Base-by-base conservation (phyloP, 352 stramenopile genomes). In the Pythium grandisporangium region DNA sequence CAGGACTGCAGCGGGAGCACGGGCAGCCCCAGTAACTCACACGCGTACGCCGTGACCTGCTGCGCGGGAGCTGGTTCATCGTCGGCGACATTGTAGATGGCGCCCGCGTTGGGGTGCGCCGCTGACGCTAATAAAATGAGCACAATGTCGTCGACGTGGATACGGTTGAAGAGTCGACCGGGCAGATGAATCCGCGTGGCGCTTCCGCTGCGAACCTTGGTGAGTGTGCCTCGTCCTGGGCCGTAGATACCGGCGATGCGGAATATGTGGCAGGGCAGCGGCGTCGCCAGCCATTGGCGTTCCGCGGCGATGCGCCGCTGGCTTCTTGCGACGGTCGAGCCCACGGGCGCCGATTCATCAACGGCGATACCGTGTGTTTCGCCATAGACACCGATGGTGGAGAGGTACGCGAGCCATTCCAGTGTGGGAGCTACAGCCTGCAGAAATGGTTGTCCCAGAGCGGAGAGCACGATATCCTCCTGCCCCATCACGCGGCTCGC, bases 321-420 rank as follows among this genome's bases (percentile, higher is more conserved):
- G 12, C 71, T 92, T 22, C 85, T 62, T 21, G 48, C 53, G 12
- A 89, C 70, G 0, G 47, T 48, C 5, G 84, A 90, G n/a, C 62
- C 44, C 19, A 91, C 67, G 1, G 79, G 70, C n/a, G 77, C 70
- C 4, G 54, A 66, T 58, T 97, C 88, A 13, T 94, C 74, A 30
- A 96, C 84, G 29, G 63, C 80, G 3, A 70, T 55, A 24, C 86
- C 88, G 35, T 90, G 44, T 12, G 76, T 91, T 56, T 97, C 81
- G 12, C 88, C 88, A 51, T 97, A 97, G n/a, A 97, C 88, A n/a
- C 82, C 80, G 42, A 94, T 96, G 20, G 85, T 95, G 24, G 88
- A 97, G 33, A 96, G 57, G 54, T 97, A 97, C 11, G 63, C 88
- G 35, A 94, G 53, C 86, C 86, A 97, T 21, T 68, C 46, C n/a